A percentile compares a stretch with the other conserved stretches of the same genome.
These are phyloP conservation scores for Phyllosticta capitalensis DNA, from an alignment of 2,329 filamentous ascomycete genomes.

Conservation along the genomic window DNA sequence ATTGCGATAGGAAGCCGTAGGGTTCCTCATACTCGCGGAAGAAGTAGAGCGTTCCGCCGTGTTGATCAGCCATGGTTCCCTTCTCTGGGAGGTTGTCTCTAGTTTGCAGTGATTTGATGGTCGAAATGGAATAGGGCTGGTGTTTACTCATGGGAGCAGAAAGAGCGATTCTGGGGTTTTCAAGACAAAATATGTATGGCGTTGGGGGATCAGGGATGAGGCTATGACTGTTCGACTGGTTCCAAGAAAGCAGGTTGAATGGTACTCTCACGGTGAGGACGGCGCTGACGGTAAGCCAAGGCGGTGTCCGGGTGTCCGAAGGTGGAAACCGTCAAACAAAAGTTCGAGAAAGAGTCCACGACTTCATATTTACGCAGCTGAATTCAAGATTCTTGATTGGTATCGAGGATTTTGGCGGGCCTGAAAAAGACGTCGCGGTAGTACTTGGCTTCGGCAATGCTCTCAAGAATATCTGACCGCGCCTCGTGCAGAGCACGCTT, in stretches of 20 bases:
- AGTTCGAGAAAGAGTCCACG: neutral
- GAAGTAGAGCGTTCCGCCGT: constrained; percentile 21
- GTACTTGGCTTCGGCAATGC: constrained; percentile 81
- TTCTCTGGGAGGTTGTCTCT: neutral
- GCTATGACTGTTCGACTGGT: too few species aligned
- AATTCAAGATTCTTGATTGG: neutral
- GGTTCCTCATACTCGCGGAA: constrained; percentile 33
- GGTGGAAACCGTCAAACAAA: neutral
- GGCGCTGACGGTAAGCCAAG: too few species aligned
- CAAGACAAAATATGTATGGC: too few species aligned
- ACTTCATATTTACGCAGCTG: too few species aligned
- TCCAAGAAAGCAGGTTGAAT: too few species aligned
- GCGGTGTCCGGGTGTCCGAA: neutral
- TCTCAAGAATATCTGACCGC: constrained; percentile 83
- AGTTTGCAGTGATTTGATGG: too few species aligned
- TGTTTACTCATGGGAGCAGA: too few species aligned
- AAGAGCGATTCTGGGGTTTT: too few species aligned
- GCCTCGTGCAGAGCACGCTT: constrained; percentile 78
- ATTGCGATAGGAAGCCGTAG: constrained; percentile 54
- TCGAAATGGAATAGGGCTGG: too few species aligned
- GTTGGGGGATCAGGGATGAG: too few species aligned
- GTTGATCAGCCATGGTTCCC: neutral
- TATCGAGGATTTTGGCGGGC: constrained; percentile 2
- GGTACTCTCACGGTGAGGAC: too few species aligned
- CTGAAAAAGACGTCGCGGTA: constrained; percentile 64